A percentile compares a stretch with the other conserved stretches of the same genome.
Conservation (phyloP, 306 rosid species). For the Dalbergia cochinchinensis region DNA sequence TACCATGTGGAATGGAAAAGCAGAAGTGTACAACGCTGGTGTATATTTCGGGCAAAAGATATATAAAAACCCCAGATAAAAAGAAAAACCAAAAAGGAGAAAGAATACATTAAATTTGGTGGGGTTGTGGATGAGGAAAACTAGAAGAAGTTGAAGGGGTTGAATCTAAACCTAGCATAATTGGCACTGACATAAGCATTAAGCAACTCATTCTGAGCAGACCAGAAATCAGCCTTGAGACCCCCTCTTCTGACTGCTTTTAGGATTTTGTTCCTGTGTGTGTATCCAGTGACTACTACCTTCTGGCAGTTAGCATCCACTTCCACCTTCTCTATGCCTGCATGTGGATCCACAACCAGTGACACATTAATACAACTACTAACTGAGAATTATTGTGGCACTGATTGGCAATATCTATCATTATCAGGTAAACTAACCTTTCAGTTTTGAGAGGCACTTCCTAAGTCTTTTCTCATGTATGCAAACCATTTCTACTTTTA, state of each 20-base stretch:
- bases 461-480: constrained; percentile 87
- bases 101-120: constrained; percentile 2
- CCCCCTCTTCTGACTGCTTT: constrained; percentile 89
- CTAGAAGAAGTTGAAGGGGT: constrained; percentile 71
- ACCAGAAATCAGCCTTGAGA: constrained; percentile 95
- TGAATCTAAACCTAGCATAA: constrained; percentile 62
- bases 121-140: constrained; percentile 22
- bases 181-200: constrained; percentile 68
- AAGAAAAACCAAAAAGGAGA: neutral
- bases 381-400: constrained; percentile 18
- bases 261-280: constrained; percentile 83
- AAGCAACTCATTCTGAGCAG: constrained; percentile 81
- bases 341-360: constrained; percentile 17
- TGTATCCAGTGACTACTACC: constrained; percentile 76
- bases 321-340: constrained; percentile 93
- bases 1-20: constrained; percentile 30
- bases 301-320: constrained; percentile 80
- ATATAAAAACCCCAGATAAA: neutral
- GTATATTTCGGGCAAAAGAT: constrained; percentile 22
- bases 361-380: neutral
- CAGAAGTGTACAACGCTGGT: constrained; percentile 16
- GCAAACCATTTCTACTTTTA: constrained; percentile 95
- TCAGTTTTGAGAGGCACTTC: constrained; percentile 81
- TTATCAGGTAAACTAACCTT: constrained; percentile 54
- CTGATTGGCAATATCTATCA: constrained; percentile 15